A percentile compares a stretch with the other conserved stretches of the same genome.
Evolutionary conservation across 1,139 yeast species (phyloP).

Genomic region (Geotrichum carabidarum): DNA sequence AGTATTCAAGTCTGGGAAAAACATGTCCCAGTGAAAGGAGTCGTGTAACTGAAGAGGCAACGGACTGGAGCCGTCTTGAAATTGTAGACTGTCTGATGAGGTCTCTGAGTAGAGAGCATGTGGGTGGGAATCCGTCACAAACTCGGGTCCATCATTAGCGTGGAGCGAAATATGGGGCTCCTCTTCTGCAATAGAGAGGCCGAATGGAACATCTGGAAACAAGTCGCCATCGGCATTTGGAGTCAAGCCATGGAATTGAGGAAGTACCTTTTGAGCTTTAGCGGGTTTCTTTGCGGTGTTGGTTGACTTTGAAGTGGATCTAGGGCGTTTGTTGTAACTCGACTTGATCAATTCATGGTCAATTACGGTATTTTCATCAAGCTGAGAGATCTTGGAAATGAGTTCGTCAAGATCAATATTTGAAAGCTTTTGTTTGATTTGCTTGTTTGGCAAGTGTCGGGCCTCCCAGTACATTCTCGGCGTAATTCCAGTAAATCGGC

Average conservation of each 20-base stretch:
- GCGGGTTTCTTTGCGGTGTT: neutral
- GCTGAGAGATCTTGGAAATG: slow-evolving; percentile 9
- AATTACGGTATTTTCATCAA: slow-evolving; percentile 12
- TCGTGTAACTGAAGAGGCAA: neutral
- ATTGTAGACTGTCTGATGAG: neutral
- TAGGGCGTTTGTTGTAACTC: slow-evolving; percentile 3
- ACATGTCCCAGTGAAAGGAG: neutral
- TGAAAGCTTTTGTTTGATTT: slow-evolving; percentile 10
- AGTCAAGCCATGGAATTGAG: neutral
- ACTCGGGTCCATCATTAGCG: too few species aligned
- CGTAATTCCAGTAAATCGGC: slow-evolving; percentile 28
- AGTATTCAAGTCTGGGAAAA: neutral
- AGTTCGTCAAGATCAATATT: slow-evolving; percentile 9
- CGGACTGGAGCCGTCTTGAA: neutral
- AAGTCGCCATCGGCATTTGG: neutral
- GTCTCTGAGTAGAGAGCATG: too few species aligned
- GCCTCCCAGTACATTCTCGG: slow-evolving; percentile 21
- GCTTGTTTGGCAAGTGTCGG: slow-evolving; percentile 16
- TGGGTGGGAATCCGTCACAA: too few species aligned
- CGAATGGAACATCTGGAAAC: neutral
- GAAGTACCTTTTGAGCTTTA: neutral
- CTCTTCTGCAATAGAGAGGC: neutral
- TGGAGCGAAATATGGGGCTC: too few species aligned
- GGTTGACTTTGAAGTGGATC: neutral
- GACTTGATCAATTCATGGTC: slow-evolving; percentile 6